Evolutionary conservation across 1,284 basidiomycete species (phyloP), one percentile per base, ranked within the genome.

Genomic region (Sparassis latifolia): DNA sequence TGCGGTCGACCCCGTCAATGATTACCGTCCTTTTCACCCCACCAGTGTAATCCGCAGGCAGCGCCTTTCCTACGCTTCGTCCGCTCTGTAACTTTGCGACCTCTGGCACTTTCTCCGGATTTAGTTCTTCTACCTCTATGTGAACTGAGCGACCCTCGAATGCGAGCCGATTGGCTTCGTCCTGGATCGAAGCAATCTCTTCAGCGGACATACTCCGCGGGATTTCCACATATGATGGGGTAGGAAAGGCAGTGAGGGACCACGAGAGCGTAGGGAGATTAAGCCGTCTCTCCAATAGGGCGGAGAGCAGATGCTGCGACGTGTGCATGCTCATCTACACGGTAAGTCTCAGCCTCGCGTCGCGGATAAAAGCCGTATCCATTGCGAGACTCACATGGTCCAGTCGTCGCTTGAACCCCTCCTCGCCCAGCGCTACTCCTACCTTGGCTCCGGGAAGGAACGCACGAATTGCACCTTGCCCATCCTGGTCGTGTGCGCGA

Each of bases 301-400:
- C 89, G 2, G 90, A 93, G 33, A 94, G 78, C 42, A 92, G 75
- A 60, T 92, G 89, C 63, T 92, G 89, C 0, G 82, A 84, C 0
- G 89, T 92, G 63, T 92, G 88, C 74, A 89, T 82, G 7, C 84
- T 78, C 84, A 88, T 90, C 87, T 91, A 52, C 3, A 29, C 42
- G 30, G 33, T 20, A 20, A 20, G 30, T 10, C 3, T 49, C 20
- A 42, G 37, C 10, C 5, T 35, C 12, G 35, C 35, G 35, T 6
- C 7, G 35, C 35, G 35, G 35, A 38, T 48, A 42, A 20, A 20
- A 20, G 20, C 20, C 20, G 20, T 20, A 20, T 20, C 20, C 20
- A 20, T 20, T 44, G 51, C 44, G 12, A 49, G 10, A 70, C 84
- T 52, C 68, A 87, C 89, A 71, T 92, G 89, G 63, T 95, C 91